phyloP scores from a whole-genome alignment of 495 filamentous ascomycete species.

The Hyaloscypha finlandica region DNA sequence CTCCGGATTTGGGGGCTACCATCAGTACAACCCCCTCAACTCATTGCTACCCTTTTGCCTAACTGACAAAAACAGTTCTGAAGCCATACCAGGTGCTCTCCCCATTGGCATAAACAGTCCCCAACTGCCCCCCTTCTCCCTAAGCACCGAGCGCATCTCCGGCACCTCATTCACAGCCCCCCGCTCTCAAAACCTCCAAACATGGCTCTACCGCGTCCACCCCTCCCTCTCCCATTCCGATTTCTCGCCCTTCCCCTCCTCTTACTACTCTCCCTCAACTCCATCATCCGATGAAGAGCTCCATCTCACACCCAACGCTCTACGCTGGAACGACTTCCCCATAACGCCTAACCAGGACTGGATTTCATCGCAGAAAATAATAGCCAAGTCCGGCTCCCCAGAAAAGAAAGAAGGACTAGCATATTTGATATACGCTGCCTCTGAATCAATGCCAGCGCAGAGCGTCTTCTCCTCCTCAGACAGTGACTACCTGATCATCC shows the following conservation, averaged over 20 bases:
- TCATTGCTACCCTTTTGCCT: not conserved
- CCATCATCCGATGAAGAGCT: conserved; percentile 35
- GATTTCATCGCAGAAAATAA: conserved; percentile 61
- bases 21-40: conserved; percentile 45
- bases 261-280: not conserved
- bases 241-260: conserved; percentile 46
- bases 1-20: conserved; percentile 64
- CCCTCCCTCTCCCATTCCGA: conserved; percentile 64
- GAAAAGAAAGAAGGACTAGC: conserved; percentile 65
- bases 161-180: conserved; percentile 75
- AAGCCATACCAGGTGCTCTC: conserved; percentile 30
- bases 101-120: conserved; percentile 62
- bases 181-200: conserved; percentile 65
- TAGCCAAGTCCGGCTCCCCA: conserved; percentile 69
- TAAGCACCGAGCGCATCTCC: conserved; percentile 73
- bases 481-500: conserved; percentile 70
- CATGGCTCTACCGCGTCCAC: conserved; percentile 73
- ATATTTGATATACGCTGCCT: conserved; percentile 64
- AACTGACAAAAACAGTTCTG: conserved; percentile 35
- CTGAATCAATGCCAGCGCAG: conserved; percentile 61
- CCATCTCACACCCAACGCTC: conserved; percentile 62
- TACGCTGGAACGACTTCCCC: conserved; percentile 72
- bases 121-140: conserved; percentile 64
- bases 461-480: conserved; percentile 70
- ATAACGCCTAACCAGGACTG: conserved; percentile 59